Conservation (phyloP, 2,329 filamentous ascomycete species). For the Xylariaceae sp. region DNA sequence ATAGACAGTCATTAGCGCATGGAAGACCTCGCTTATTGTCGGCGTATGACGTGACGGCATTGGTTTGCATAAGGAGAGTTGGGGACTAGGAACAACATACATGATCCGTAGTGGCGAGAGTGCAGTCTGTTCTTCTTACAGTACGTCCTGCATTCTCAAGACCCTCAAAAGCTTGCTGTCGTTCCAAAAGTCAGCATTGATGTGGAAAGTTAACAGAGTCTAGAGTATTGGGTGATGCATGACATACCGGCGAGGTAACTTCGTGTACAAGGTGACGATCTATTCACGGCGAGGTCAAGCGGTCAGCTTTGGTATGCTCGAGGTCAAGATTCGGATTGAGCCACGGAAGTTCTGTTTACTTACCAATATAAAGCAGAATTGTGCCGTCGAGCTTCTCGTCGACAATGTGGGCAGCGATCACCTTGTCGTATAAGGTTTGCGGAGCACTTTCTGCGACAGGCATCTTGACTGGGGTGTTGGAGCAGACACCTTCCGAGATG, state of each 20-base stretch:
- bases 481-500: neutral
- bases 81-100: conserved; percentile 51
- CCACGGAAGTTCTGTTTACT: conserved; percentile 27
- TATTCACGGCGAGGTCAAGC: conserved; percentile 34
- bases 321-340: neutral
- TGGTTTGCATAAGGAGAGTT: neutral
- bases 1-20: conserved; percentile 5
- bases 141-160: conserved; percentile 83
- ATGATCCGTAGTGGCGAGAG: conserved; percentile 93
- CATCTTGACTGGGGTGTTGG: conserved; percentile 49
- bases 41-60: conserved; percentile 1
- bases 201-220: neutral
- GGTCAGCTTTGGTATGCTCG: conserved; percentile 5
- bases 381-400: conserved; percentile 95
- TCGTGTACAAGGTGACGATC: conserved; percentile 97
- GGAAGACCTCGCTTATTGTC: conserved; percentile 9
- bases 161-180: conserved; percentile 92
- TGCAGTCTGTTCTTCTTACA: conserved; percentile 94
- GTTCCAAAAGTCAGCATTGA: conserved; percentile 15
- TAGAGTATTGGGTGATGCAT: conserved; percentile 4
- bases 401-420: conserved; percentile 90
- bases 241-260: conserved; percentile 87
- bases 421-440: conserved; percentile 95
- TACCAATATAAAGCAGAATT: conserved; percentile 88
- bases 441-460: conserved; percentile 52